Evolutionary conservation across 2,329 filamentous ascomycete genomes (phyloP).

Genomic region (Fusarium succisae): DNA sequence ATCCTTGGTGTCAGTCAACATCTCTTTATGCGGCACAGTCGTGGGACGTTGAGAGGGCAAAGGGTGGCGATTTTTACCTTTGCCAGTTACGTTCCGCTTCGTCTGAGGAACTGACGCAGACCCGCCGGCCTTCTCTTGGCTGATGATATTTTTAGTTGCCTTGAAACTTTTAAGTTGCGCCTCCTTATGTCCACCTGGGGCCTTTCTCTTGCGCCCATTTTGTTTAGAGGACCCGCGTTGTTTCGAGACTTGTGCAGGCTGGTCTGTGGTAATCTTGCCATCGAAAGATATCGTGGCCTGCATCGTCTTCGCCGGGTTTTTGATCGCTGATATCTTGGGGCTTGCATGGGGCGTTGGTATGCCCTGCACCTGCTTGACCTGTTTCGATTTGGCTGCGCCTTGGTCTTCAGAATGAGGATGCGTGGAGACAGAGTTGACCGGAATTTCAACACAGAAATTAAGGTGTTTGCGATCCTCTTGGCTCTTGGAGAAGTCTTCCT

Average conservation of each 20-base stretch:
- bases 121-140: conserved; percentile 33
- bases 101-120: background rate
- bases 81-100: conserved; percentile 1
- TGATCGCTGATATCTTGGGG: conserved; percentile 58
- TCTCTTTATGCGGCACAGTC: background rate
- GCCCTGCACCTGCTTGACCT: conserved; percentile 55
- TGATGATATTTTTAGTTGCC: conserved; percentile 33
- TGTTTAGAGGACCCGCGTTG: conserved; percentile 46
- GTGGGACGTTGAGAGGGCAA: conserved; percentile 42
- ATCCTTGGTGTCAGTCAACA: background rate
- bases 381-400: conserved; percentile 50
- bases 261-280: conserved; percentile 28
- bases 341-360: conserved; percentile 69
- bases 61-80: background rate
- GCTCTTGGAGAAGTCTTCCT: conserved; percentile 54
- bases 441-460: conserved; percentile 44
- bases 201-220: conserved; percentile 47
- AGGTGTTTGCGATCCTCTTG: conserved; percentile 47
- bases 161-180: conserved; percentile 52
- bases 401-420: conserved; percentile 32
- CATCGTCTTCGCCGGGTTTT: conserved; percentile 54
- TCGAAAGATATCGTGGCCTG: conserved; percentile 62
- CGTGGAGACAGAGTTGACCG: conserved; percentile 28
- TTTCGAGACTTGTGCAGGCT: conserved; percentile 40
- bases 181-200: conserved; percentile 51